phyloP scores from a whole-genome alignment of 768 basidiomycete genomes.

The Pleurotus djamor region DNA sequence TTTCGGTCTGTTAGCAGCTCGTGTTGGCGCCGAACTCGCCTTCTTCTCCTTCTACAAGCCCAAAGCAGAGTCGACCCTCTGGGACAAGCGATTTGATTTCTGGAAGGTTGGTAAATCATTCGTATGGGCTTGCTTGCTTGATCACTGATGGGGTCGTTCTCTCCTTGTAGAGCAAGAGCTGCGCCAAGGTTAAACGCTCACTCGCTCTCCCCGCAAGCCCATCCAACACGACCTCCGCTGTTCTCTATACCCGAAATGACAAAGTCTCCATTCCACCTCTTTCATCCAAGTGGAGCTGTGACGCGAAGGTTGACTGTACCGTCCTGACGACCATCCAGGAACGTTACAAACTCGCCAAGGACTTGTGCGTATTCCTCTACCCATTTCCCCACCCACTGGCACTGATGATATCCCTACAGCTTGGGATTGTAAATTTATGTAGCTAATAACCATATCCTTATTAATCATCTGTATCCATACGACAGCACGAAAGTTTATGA shows the following conservation, averaged over 20 bases:
- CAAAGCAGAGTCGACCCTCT: neutral
- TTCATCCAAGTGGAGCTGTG: neutral
- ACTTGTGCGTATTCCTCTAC: neutral
- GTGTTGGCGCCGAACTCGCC: neutral
- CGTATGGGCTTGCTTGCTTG: neutral
- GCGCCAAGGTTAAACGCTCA: neutral
- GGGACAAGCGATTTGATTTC: slow-evolving; percentile 5
- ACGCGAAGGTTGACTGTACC: neutral
- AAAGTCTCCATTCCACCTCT: neutral
- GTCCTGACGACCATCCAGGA: neutral
- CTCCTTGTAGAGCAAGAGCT: neutral
- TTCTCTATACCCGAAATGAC: neutral
- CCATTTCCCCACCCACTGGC: too few species aligned
- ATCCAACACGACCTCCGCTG: neutral
- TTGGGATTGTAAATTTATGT: too few species aligned
- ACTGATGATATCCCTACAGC: too few species aligned
- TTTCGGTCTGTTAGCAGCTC: neutral
- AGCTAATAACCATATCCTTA: too few species aligned
- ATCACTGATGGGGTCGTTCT: neutral
- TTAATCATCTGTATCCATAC: too few species aligned
- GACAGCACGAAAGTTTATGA: too few species aligned
- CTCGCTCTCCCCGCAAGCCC: neutral
- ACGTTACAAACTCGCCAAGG: neutral
- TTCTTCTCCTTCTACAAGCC: neutral
- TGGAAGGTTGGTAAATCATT: neutral